Conservation (phyloP, 2,329 filamentous ascomycete genomes). For the Ophiostoma piceae region DNA sequence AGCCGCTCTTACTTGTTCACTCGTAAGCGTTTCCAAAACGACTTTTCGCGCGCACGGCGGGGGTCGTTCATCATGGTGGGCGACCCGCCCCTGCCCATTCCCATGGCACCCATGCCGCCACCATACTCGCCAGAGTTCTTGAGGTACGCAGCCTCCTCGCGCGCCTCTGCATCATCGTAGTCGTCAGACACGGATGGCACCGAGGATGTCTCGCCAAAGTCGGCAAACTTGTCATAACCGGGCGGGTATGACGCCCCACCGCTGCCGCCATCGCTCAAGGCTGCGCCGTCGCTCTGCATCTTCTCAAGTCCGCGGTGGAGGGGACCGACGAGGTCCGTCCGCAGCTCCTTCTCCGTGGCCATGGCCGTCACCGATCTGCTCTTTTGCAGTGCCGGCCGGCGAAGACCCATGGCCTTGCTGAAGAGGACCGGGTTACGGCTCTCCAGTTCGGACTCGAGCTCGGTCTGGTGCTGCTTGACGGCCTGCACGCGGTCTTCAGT, state of each 20-base stretch:
- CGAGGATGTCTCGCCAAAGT: slow-evolving; percentile 17
- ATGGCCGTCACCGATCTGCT: slow-evolving; percentile 7
- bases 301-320: slow-evolving; percentile 34
- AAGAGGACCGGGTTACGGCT: slow-evolving; percentile 43
- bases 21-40: slow-evolving; percentile 31
- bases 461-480: slow-evolving; percentile 43
- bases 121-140: not conserved
- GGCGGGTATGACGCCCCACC: slow-evolving; percentile 11
- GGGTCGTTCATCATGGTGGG: slow-evolving; percentile 16
- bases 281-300: slow-evolving; percentile 30
- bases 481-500: slow-evolving; percentile 40
- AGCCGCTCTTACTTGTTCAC: slow-evolving; percentile 25
- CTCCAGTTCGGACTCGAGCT: slow-evolving; percentile 48
- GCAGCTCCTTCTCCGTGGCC: slow-evolving; percentile 28
- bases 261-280: not conserved
- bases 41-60: slow-evolving; percentile 25
- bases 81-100: slow-evolving; percentile 19
- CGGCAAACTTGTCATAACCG: slow-evolving; percentile 28
- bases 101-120: not conserved
- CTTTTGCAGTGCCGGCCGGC: slow-evolving; percentile 19
- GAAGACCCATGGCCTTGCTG: slow-evolving; percentile 40
- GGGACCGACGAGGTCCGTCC: slow-evolving; percentile 31
- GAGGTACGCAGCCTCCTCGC: slow-evolving; percentile 38
- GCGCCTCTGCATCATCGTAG: slow-evolving; percentile 38
- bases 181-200: slow-evolving; percentile 28